Percentiles rank a stretch among this genome's conserved stretches.
Conservation (phyloP, 1,284 basidiomycete species). For the Rhodotorula sp. region DNA sequence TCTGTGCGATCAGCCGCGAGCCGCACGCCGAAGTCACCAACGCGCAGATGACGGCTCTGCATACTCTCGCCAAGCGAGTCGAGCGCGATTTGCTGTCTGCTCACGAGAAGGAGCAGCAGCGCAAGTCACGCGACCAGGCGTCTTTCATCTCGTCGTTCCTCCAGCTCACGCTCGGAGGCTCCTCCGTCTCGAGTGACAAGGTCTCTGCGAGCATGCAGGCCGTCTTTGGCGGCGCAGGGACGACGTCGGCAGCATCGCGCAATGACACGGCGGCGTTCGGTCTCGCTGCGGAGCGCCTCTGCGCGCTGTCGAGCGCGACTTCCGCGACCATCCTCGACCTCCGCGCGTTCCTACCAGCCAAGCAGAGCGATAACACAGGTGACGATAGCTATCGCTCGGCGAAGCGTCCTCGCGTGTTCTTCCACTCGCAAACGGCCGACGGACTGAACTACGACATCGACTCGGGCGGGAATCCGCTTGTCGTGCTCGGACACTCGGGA, state of each 20-base stretch:
- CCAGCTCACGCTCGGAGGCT: not conserved
- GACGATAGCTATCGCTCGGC: not conserved
- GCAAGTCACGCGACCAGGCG: not conserved
- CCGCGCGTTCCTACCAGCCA: not conserved
- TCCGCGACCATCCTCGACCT: not conserved
- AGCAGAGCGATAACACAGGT: no score
- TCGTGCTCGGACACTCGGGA: not conserved
- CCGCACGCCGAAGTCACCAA: not conserved
- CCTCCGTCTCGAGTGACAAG: not conserved
- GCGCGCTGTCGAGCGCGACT: not conserved
- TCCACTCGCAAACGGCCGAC: not conserved
- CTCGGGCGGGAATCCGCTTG: not conserved
- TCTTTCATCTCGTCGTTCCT: conserved; percentile 5
- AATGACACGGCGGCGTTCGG: not conserved
- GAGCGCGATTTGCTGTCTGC: not conserved
- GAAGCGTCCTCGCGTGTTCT: not conserved
- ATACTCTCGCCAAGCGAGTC: conserved; percentile 4
- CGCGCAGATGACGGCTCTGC: conserved; percentile 1
- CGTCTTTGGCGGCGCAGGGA: not conserved
- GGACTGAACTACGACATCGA: not conserved
- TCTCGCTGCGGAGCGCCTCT: not conserved
- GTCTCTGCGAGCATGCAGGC: conserved; percentile 5
- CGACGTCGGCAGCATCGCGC: not conserved
- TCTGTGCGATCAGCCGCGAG: not conserved
- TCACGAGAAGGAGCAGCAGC: not conserved